Evolutionary conservation across 306 rosid genomes (phyloP).

Genomic region (Gillenia trifoliata): DNA sequence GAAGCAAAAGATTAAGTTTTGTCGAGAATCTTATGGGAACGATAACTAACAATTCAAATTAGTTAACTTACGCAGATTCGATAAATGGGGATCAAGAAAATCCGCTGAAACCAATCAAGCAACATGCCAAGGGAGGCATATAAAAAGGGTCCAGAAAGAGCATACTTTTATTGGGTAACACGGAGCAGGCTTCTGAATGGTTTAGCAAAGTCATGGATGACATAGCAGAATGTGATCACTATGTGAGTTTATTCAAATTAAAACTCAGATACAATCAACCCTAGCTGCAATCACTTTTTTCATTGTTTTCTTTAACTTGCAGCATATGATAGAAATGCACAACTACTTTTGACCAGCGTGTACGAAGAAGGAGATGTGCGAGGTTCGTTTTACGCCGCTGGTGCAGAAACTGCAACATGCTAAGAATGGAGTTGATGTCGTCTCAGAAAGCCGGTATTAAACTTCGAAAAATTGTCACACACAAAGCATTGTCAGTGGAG

Average conservation of each 20-base stretch:
- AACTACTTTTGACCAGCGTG: slow-evolving; percentile 85
- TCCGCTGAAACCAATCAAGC: background rate
- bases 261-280: background rate
- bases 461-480: background rate
- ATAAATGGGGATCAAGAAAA: no score
- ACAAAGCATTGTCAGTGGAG: background rate
- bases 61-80: slow-evolving; percentile 21
- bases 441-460: slow-evolving; percentile 83
- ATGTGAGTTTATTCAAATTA: slow-evolving; percentile 44
- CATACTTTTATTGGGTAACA: slow-evolving; percentile 93
- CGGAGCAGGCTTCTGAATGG: slow-evolving; percentile 96
- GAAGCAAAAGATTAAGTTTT: background rate
- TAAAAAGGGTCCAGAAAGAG: slow-evolving; percentile 61
- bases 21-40: background rate
- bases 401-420: slow-evolving; percentile 81
- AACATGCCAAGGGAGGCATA: slow-evolving; percentile 1
- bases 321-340: slow-evolving; percentile 90
- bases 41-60: background rate
- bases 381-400: no score
- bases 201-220: slow-evolving; percentile 98
- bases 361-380: slow-evolving; percentile 94
- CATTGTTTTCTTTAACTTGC: slow-evolving; percentile 23
- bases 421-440: slow-evolving; percentile 78
- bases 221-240: slow-evolving; percentile 63
- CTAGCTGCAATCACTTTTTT: background rate